These are phyloP conservation scores for Sugiyamaella lignohabitans DNA, from an alignment of 805 yeast species.

Conservation along the genomic window DNA sequence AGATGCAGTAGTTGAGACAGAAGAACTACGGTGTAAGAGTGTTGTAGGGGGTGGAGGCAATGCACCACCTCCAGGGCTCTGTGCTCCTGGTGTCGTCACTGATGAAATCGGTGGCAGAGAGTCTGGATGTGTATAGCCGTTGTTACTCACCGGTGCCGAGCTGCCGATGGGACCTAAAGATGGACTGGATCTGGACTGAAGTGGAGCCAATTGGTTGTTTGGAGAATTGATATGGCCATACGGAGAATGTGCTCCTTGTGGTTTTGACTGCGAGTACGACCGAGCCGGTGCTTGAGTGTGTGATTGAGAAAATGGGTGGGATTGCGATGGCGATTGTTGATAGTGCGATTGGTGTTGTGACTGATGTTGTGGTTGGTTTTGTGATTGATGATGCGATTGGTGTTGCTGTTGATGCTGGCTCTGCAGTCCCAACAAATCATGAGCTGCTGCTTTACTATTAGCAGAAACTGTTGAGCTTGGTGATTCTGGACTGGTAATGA, in stretches of 20 bases:
- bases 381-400: neutral
- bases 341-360: neutral
- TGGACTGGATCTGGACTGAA: too few species aligned
- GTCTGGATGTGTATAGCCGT: neutral
- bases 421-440: slow-evolving; percentile 6
- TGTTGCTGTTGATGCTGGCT: neutral
- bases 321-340: neutral
- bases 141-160: neutral
- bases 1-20: neutral
- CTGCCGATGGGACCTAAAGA: too few species aligned
- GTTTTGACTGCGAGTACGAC: neutral
- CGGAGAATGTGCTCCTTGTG: neutral
- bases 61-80: neutral
- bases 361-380: neutral
- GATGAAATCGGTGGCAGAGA: neutral
- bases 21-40: neutral
- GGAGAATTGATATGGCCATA: too few species aligned
- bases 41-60: neutral
- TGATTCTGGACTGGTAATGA: neutral
- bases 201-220: neutral
- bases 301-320: neutral
- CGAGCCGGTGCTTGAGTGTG: too few species aligned
- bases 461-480: neutral
- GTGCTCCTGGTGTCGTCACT: neutral
- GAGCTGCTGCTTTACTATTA: slow-evolving; percentile 5